Percentiles rank a stretch among this genome's conserved stretches.
These are phyloP conservation scores for Antrodiella citrinella DNA, from an alignment of 768 basidiomycete species.

Conservation along the genomic window DNA sequence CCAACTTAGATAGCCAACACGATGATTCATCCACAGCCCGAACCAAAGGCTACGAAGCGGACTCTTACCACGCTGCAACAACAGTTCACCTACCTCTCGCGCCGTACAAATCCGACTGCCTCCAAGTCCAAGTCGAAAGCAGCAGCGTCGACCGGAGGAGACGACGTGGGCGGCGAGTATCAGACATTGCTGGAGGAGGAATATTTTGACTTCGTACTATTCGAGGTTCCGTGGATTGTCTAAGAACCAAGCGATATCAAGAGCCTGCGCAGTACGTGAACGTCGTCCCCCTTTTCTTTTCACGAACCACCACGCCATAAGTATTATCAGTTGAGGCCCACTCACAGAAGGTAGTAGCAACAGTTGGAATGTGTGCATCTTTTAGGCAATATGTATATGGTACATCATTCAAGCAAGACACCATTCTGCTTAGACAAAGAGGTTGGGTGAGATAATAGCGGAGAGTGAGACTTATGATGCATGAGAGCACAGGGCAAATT, in stretches of 20 bases:
- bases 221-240: slow-evolving; percentile 87
- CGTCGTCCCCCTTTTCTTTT: too few species aligned
- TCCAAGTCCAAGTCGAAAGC: slow-evolving; percentile 38
- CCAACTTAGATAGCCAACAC: background rate
- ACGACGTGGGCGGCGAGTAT: slow-evolving; percentile 86
- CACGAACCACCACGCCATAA: too few species aligned
- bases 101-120: slow-evolving; percentile 33
- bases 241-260: too few species aligned
- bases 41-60: slow-evolving; percentile 77
- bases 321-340: too few species aligned
- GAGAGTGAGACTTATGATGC: background rate
- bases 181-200: slow-evolving; percentile 92
- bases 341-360: too few species aligned
- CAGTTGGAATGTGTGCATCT: background rate
- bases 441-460: background rate
- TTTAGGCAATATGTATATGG: background rate
- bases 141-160: slow-evolving; percentile 27
- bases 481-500: background rate
- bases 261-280: too few species aligned
- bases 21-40: slow-evolving; percentile 50
- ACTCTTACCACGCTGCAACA: slow-evolving; percentile 61
- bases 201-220: slow-evolving; percentile 90
- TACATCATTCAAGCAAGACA: background rate
- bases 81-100: slow-evolving; percentile 76
- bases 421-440: background rate